Percentiles rank a stretch among this genome's conserved stretches.
Evolutionary conservation across 306 rosid species (phyloP).

Genomic region (Quercus wislizeni): DNA sequence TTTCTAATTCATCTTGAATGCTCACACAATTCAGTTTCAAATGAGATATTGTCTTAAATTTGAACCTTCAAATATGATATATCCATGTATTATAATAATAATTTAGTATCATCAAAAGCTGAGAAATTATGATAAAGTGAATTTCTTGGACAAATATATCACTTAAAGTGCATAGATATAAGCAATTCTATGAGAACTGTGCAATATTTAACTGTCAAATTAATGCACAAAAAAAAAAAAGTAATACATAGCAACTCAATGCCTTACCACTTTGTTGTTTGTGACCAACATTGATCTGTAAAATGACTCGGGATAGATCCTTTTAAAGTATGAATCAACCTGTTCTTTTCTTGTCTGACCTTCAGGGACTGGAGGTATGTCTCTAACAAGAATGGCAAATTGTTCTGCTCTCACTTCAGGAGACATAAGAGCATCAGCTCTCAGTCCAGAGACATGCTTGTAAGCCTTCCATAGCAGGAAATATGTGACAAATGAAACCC

Average conservation of each 20-base stretch:
- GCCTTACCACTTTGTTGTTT: slow-evolving; percentile 65
- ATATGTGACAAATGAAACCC: slow-evolving; percentile 73
- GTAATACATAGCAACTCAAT: not conserved
- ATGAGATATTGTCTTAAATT: not conserved
- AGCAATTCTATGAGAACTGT: not conserved
- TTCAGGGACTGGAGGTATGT: slow-evolving; percentile 61
- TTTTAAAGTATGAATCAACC: slow-evolving; percentile 61
- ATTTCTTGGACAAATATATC: not conserved
- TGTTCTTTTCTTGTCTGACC: slow-evolving; percentile 75
- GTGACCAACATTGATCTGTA: slow-evolving; percentile 83
- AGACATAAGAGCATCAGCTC: slow-evolving; percentile 62
- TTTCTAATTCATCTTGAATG: slow-evolving; percentile 9
- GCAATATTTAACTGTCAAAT: not conserved
- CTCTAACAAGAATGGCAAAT: slow-evolving; percentile 82
- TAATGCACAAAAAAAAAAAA: not conserved
- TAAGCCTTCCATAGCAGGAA: slow-evolving; percentile 83
- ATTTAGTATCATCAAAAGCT: not conserved
- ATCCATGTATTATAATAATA: not conserved
- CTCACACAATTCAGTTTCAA: not conserved
- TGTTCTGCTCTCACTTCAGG: slow-evolving; percentile 69
- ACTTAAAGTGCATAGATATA: not conserved
- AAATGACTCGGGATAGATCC: slow-evolving; percentile 68
- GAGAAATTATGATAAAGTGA: not conserved
- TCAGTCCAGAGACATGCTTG: slow-evolving; percentile 55
- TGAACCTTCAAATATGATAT: not conserved